A percentile compares a stretch with the other conserved stretches of the same genome.
Conservation (phyloP, 768 basidiomycete genomes). For the Fomitopsis pulvina region DNA sequence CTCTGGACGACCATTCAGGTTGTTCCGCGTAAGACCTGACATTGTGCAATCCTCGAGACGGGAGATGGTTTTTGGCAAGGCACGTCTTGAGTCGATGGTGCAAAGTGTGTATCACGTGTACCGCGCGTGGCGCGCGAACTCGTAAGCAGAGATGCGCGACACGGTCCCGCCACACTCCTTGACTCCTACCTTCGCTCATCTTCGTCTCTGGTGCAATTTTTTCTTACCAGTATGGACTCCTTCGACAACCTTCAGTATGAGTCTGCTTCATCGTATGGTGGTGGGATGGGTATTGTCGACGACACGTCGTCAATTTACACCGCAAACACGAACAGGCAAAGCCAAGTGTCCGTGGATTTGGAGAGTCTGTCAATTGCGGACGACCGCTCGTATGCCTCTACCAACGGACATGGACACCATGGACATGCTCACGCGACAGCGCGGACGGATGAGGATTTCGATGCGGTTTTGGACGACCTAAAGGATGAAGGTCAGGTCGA, state of each 20-base stretch:
- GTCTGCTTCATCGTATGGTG: constrained; percentile 73
- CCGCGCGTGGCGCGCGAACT: constrained; percentile 8
- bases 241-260: constrained; percentile 87
- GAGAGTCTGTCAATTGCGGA: constrained; percentile 64
- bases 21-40: constrained; percentile 24
- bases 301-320: constrained; percentile 81
- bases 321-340: constrained; percentile 54
- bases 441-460: constrained; percentile 74
- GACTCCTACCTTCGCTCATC: constrained; percentile 2
- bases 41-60: neutral
- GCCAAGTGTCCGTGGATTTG: constrained; percentile 47
- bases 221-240: constrained; percentile 49
- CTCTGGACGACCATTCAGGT: constrained; percentile 57
- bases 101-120: constrained; percentile 6
- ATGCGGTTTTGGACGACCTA: constrained; percentile 82
- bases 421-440: constrained; percentile 1
- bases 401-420: constrained; percentile 16
- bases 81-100: neutral
- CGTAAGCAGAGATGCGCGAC: constrained; percentile 9
- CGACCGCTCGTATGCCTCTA: constrained; percentile 40
- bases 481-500: constrained; percentile 77
- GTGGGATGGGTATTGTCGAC: constrained; percentile 58
- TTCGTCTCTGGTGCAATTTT: neutral
- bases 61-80: neutral
- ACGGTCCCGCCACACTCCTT: constrained; percentile 5